Percentiles rank a stretch among this genome's conserved stretches.
Conservation (phyloP, 31 red algal species). For the Endocladia muricata region DNA sequence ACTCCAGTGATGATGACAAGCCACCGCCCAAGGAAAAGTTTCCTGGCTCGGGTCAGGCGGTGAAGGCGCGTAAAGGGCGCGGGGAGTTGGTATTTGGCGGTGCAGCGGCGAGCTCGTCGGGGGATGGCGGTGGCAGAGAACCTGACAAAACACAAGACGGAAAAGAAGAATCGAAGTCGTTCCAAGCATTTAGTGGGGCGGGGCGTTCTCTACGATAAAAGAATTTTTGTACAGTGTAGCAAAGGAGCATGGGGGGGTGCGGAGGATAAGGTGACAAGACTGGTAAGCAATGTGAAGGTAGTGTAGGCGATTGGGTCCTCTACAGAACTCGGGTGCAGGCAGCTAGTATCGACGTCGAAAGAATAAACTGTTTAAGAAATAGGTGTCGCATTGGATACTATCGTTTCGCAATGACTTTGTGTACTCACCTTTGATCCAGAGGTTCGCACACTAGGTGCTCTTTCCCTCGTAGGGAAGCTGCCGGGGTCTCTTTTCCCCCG, state of each 20-base stretch:
- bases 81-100: constrained; percentile 43
- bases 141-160: neutral
- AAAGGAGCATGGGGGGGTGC: neutral
- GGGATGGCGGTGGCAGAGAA: neutral
- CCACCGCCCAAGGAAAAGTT: constrained; percentile 45
- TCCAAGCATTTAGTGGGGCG: constrained; percentile 57
- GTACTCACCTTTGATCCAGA: too few species aligned
- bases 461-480: too few species aligned
- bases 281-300: too few species aligned
- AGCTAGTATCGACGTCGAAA: too few species aligned
- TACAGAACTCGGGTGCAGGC: too few species aligned
- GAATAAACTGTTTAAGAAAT: too few species aligned
- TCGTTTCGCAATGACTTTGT: too few species aligned
- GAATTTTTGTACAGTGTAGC: neutral
- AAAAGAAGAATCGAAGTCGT: constrained; percentile 49
- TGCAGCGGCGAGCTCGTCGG: neutral
- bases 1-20: constrained; percentile 59
- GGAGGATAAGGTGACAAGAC: too few species aligned
- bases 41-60: constrained; percentile 48
- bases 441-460: too few species aligned
- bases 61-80: constrained; percentile 36
- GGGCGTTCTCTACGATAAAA: constrained; percentile 57
- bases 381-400: too few species aligned
- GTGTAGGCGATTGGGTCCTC: too few species aligned
- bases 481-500: too few species aligned